Percentiles rank a stretch among this genome's conserved stretches.
phyloP scores from a whole-genome alignment of 176 grass and related monocot species.

The Eleusine coracana region DNA sequence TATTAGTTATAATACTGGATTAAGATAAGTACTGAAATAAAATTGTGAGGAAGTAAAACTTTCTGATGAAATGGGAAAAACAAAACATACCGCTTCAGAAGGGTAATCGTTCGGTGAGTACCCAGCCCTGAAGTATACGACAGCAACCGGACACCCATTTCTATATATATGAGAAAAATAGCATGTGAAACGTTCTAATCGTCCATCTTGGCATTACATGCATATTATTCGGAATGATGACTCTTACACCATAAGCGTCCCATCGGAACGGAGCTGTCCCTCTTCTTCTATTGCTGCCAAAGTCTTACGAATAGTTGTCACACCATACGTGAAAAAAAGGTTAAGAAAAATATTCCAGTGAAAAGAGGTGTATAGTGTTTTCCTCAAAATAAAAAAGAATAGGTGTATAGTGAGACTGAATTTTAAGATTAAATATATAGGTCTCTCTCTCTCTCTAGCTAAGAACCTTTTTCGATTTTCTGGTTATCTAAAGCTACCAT shows the following conservation, averaged over 20 bases:
- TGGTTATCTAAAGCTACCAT: neutral
- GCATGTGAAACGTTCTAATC: neutral
- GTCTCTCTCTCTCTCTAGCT: too few relatives aligned
- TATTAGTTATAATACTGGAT: neutral
- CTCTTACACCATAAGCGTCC: slow-evolving; percentile 50
- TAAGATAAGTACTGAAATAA: neutral
- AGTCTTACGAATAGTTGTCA: slow-evolving; percentile 57
- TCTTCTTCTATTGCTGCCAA: slow-evolving; percentile 55
- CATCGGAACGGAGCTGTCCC: slow-evolving; percentile 53
- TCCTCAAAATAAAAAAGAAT: too few relatives aligned
- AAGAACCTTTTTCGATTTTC: neutral
- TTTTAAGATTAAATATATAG: neutral
- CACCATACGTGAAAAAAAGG: slow-evolving; percentile 46
- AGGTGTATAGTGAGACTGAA: neutral
- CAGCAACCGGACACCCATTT: slow-evolving; percentile 44
- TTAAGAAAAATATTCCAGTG: slow-evolving; percentile 31
- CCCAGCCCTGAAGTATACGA: slow-evolving; percentile 65
- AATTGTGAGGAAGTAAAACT: neutral
- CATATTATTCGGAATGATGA: neutral
- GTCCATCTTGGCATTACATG: neutral
- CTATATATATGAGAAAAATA: slow-evolving; percentile 27
- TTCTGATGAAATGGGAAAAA: neutral
- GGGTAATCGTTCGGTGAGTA: slow-evolving; percentile 69
- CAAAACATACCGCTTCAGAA: slow-evolving; percentile 56
- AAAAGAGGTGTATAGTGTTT: too few relatives aligned